phyloP scores from a whole-genome alignment of 257 asterid species.

The Solanum piurae region DNA sequence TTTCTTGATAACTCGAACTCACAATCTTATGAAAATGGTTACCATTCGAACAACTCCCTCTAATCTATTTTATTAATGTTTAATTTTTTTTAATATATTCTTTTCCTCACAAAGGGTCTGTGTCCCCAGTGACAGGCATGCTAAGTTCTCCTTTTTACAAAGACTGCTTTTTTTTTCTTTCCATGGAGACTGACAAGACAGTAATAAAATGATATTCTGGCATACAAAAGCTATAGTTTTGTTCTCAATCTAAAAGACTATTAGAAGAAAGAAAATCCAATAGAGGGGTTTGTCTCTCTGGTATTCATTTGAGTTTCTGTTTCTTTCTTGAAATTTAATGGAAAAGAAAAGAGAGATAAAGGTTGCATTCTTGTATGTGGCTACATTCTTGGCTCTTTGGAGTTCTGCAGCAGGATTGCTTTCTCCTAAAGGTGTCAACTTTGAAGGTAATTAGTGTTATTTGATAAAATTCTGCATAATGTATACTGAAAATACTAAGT shows the following conservation, averaged over 20 bases:
- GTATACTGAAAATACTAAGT: background rate
- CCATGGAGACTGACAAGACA: conserved; percentile 25
- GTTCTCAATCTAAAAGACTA: conserved; percentile 8
- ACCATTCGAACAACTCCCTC: too few species aligned
- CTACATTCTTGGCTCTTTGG: conserved; percentile 22
- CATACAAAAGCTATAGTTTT: conserved; percentile 21
- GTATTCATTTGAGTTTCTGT: background rate
- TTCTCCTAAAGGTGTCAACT: conserved; percentile 93
- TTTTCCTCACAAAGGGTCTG: conserved; percentile 47
- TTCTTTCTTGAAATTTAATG: conserved; percentile 3
- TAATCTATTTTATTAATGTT: background rate
- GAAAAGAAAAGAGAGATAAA: conserved; percentile 23
- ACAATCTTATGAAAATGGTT: too few species aligned
- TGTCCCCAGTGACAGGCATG: conserved; percentile 72
- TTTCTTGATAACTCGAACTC: too few species aligned
- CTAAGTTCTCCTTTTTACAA: conserved; percentile 50
- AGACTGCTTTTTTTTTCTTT: conserved; percentile 22
- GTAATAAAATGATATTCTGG: conserved; percentile 25
- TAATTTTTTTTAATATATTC: conserved; percentile 10
- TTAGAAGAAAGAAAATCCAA: background rate
- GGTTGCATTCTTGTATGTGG: conserved; percentile 22
- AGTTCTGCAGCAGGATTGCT: conserved; percentile 48
- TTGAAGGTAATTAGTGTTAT: conserved; percentile 56
- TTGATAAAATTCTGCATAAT: background rate
- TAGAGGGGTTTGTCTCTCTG: background rate